Percentiles rank a stretch among this genome's conserved stretches.
Evolutionary conservation across 2,329 filamentous ascomycete species (phyloP).

Genomic region (Clonostachys chloroleuca): DNA sequence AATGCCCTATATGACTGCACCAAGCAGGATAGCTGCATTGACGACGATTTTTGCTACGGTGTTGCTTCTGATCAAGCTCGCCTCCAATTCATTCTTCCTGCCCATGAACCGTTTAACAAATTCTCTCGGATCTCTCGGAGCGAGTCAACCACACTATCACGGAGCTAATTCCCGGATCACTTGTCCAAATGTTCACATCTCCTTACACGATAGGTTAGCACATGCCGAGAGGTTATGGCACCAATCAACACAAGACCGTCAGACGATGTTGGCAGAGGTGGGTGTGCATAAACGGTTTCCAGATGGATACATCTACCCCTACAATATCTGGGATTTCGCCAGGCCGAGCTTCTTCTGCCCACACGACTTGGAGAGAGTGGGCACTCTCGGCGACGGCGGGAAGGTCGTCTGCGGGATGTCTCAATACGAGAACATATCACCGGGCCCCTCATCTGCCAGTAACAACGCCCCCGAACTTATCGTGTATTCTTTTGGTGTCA

Average conservation of each 20-base stretch:
- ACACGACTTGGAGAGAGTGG: conserved; percentile 30
- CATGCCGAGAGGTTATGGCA: not conserved
- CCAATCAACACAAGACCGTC: not conserved
- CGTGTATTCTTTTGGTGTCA: conserved; percentile 31
- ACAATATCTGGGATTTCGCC: conserved; percentile 32
- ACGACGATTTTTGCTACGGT: too few relatives aligned
- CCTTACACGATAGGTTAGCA: not conserved
- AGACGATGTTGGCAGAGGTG: not conserved
- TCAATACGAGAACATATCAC: conserved; percentile 16
- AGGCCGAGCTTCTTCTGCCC: conserved; percentile 31
- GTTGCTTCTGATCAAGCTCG: too few relatives aligned
- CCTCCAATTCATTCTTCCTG: too few relatives aligned
- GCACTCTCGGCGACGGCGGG: conserved; percentile 31
- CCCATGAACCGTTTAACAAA: too few relatives aligned
- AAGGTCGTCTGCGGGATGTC: conserved; percentile 36
- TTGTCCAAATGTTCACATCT: too few relatives aligned
- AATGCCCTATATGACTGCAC: too few relatives aligned
- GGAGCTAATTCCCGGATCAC: too few relatives aligned
- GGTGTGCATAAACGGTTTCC: not conserved
- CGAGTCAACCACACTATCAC: too few relatives aligned
- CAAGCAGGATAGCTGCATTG: too few relatives aligned
- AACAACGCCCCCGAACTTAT: not conserved
- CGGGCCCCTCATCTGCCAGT: not conserved
- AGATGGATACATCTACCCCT: conserved; percentile 12
- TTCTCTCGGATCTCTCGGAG: too few relatives aligned